A percentile compares a stretch with the other conserved stretches of the same genome.
Conservation (phyloP, 1,284 basidiomycete genomes). For the Sanghuangporus sanghuang region DNA sequence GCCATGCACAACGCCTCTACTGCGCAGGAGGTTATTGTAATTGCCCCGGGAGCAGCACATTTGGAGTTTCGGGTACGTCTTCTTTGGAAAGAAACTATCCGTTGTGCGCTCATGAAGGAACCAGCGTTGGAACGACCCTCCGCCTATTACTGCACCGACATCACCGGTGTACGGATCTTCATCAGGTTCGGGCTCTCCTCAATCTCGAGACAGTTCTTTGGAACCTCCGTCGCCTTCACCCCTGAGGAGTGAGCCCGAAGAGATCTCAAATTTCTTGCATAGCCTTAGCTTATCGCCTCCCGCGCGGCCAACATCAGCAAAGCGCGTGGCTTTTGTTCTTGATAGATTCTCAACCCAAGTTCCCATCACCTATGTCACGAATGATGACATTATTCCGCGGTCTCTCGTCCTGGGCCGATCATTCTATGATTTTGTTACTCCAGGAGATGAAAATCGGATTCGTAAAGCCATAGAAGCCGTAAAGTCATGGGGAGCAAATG, state of each 20-base stretch:
- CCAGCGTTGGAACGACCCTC: slow-evolving; percentile 70
- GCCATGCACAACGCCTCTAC: slow-evolving; percentile 73
- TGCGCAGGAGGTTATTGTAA: slow-evolving; percentile 68
- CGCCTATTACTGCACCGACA: slow-evolving; percentile 31
- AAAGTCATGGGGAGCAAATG: slow-evolving; percentile 76
- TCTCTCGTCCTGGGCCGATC: slow-evolving; percentile 53
- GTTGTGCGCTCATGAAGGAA: not conserved
- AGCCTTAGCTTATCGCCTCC: slow-evolving; percentile 28
- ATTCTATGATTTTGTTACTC: slow-evolving; percentile 68
- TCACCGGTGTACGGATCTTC: slow-evolving; percentile 21
- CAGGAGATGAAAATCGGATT: slow-evolving; percentile 56
- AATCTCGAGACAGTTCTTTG: slow-evolving; percentile 2
- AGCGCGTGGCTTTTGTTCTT: slow-evolving; percentile 67
- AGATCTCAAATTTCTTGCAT: slow-evolving; percentile 13
- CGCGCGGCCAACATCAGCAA: slow-evolving; percentile 45
- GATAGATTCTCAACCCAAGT: slow-evolving; percentile 64
- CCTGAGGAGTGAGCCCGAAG: slow-evolving; percentile 10
- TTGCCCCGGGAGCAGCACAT: slow-evolving; percentile 58
- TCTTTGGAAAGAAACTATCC: not conserved
- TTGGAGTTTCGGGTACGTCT: slow-evolving; percentile 62
- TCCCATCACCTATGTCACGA: slow-evolving; percentile 63
- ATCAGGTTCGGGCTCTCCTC: slow-evolving; percentile 8
- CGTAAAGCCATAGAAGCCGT: slow-evolving; percentile 66
- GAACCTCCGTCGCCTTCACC: slow-evolving; percentile 16
- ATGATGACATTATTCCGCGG: slow-evolving; percentile 57